A percentile compares a stretch with the other conserved stretches of the same genome.
phyloP scores from a whole-genome alignment of 2,329 filamentous ascomycete genomes.

The Chrysosporium queenslandicum region DNA sequence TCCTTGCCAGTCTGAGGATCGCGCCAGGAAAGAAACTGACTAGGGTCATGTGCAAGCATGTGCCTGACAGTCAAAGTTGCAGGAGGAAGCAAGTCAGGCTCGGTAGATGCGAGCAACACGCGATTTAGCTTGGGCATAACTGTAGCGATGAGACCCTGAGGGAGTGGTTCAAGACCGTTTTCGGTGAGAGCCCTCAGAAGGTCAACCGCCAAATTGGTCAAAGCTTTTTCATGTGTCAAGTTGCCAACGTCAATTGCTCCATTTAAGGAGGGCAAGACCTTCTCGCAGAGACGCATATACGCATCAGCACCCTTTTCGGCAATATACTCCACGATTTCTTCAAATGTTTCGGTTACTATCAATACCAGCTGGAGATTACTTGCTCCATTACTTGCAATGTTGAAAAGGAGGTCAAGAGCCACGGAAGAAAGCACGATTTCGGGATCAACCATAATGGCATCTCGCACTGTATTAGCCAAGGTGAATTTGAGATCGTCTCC shows the following conservation, averaged over 20 bases:
- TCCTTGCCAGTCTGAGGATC: conserved; percentile 65
- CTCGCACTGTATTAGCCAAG: conserved; percentile 72
- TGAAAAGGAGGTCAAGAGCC: conserved; percentile 71
- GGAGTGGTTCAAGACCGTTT: conserved; percentile 74
- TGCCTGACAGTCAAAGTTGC: conserved; percentile 79
- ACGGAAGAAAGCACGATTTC: conserved; percentile 61
- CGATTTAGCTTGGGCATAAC: conserved; percentile 79
- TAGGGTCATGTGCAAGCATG: conserved; percentile 78
- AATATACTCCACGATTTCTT: conserved; percentile 67
- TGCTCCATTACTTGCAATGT: conserved; percentile 77
- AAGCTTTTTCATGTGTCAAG: conserved; percentile 65
- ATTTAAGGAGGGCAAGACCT: conserved; percentile 76
- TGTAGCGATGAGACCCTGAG: conserved; percentile 71
- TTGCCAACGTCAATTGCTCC: conserved; percentile 82
- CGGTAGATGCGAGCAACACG: conserved; percentile 70
- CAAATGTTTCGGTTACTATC: conserved; percentile 81
- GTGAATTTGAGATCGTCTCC: conserved; percentile 88
- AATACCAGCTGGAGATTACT: conserved; percentile 84
- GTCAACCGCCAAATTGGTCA: conserved; percentile 80
- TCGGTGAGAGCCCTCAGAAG: conserved; percentile 71
- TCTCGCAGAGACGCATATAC: conserved; percentile 70
- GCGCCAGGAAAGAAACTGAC: conserved; percentile 80
- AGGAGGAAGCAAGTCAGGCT: conserved; percentile 78
- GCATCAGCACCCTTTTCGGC: conserved; percentile 54
- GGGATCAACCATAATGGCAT: conserved; percentile 71